Conservation (phyloP, 2,329 filamentous ascomycete species). For the Trichoderma polysporum region DNA sequence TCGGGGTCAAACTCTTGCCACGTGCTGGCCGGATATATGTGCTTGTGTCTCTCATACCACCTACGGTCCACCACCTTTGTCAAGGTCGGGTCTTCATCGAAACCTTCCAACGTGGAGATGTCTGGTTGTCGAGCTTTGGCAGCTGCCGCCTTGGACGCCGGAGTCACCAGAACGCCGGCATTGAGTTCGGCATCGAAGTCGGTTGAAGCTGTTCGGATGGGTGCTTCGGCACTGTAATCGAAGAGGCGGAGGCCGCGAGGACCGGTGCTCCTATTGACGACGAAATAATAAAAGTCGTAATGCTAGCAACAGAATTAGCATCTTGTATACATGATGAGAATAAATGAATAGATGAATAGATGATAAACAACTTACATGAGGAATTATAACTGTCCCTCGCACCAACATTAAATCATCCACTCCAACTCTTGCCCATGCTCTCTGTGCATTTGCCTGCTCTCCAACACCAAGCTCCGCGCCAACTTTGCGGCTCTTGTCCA, state of each 20-base stretch:
- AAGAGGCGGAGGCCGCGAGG: constrained; percentile 75
- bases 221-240: constrained; percentile 62
- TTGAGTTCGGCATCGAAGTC: constrained; percentile 25
- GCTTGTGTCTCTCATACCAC: constrained; percentile 98
- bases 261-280: constrained; percentile 79
- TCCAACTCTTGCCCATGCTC: constrained; percentile 88
- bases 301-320: constrained; percentile 57
- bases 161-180: constrained; percentile 31
- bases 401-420: constrained; percentile 97
- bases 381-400: constrained; percentile 84
- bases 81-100: constrained; percentile 69
- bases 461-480: constrained; percentile 79
- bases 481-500: constrained; percentile 88
- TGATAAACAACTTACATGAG: constrained; percentile 67
- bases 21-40: constrained; percentile 93
- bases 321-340: not conserved
- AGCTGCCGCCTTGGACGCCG: constrained; percentile 38
- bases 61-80: constrained; percentile 95
- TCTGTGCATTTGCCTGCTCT: constrained; percentile 62
- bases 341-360: constrained; percentile 24
- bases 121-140: constrained; percentile 43
- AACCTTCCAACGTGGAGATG: constrained; percentile 68
- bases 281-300: constrained; percentile 96
- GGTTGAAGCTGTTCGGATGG: constrained; percentile 31
- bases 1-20: constrained; percentile 95